phyloP scores from a whole-genome alignment of 75 land plant species.

The Sequoia sempervirens region DNA sequence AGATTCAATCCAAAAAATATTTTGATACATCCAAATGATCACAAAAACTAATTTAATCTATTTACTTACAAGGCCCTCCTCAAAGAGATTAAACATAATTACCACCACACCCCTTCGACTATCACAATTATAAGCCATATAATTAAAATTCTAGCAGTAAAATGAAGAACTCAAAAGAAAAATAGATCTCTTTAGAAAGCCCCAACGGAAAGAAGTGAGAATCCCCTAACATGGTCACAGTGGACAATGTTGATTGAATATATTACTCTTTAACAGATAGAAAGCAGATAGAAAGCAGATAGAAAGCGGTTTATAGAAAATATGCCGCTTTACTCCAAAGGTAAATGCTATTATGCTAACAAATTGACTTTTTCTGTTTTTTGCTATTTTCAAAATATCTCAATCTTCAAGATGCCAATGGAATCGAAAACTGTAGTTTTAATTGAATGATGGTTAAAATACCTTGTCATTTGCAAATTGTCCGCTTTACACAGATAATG shows the following conservation, averaged over 20 bases:
- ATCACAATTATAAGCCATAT: background rate
- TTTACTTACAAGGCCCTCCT: background rate
- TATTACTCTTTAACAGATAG: background rate
- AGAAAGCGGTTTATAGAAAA: background rate
- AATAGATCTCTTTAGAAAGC: too few relatives aligned
- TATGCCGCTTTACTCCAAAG: background rate
- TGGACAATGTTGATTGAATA: background rate
- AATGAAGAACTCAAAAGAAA: background rate
- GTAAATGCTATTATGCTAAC: background rate
- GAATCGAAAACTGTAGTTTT: background rate
- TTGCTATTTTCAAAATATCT: background rate
- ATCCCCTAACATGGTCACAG: background rate
- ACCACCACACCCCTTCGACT: background rate
- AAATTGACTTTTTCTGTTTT: background rate
- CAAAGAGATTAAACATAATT: background rate
- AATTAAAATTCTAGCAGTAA: too few relatives aligned
- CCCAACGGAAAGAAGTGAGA: too few relatives aligned
- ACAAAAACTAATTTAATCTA: too few relatives aligned
- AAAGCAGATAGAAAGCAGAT: background rate
- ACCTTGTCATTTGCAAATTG: background rate
- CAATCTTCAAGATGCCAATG: background rate
- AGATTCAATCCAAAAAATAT: too few relatives aligned
- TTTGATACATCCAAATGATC: too few relatives aligned
- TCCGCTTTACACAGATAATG: background rate
- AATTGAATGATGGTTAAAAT: background rate